phyloP scores from a whole-genome alignment of 2,329 filamentous ascomycete species.

The Daldinia sp. region DNA sequence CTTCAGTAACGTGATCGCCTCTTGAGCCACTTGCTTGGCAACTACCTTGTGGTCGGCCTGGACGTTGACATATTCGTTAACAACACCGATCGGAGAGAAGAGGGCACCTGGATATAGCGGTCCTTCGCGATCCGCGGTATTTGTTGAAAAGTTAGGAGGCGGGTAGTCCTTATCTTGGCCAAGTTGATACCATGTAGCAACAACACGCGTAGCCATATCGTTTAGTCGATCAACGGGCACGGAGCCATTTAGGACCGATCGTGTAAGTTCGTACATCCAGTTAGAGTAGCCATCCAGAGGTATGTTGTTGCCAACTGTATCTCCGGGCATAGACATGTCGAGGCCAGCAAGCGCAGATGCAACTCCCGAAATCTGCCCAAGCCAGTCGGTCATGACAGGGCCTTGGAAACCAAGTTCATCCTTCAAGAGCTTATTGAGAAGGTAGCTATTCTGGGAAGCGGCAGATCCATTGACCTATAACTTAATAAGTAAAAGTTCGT shows the following conservation, averaged over 20 bases:
- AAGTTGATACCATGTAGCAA: constrained; percentile 70
- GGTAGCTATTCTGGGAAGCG: constrained; percentile 74
- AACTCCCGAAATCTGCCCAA: constrained; percentile 81
- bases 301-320: constrained; percentile 61
- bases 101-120: constrained; percentile 69
- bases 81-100: constrained; percentile 69
- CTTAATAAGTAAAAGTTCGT: constrained; percentile 12
- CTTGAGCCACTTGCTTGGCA: constrained; percentile 66
- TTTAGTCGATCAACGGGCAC: constrained; percentile 69
- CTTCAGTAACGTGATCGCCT: constrained; percentile 68
- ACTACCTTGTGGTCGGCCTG: constrained; percentile 64
- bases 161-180: constrained; percentile 71
- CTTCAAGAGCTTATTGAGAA: constrained; percentile 77
- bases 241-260: constrained; percentile 67
- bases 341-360: constrained; percentile 79
- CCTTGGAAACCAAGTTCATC: constrained; percentile 81
- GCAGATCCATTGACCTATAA: constrained; percentile 74
- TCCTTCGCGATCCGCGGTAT: constrained; percentile 67
- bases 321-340: constrained; percentile 72
- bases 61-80: constrained; percentile 77
- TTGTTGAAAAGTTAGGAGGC: constrained; percentile 68
- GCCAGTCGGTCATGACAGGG: constrained; percentile 78
- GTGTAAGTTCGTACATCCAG: constrained; percentile 68
- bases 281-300: constrained; percentile 65
- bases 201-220: constrained; percentile 66